phyloP scores from a whole-genome alignment of 2,329 filamentous ascomycete species.

The Chalaropsis ovoidea region DNA sequence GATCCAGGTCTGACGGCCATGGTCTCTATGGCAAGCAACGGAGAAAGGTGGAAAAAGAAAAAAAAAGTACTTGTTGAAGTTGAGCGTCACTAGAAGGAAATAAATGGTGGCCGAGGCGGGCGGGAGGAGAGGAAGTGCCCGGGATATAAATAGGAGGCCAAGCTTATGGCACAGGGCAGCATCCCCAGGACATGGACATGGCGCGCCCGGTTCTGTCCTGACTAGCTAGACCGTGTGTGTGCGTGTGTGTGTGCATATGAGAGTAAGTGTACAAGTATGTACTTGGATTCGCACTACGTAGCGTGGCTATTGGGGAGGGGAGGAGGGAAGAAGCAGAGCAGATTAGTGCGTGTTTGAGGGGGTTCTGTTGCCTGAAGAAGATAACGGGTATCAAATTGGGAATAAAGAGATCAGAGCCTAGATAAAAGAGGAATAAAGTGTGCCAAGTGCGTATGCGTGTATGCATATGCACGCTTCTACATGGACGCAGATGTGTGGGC shows the following conservation, averaged over 20 bases:
- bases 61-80: not conserved
- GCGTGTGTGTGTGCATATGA: too few species aligned
- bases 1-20: not conserved
- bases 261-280: too few species aligned
- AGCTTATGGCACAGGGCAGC: not conserved
- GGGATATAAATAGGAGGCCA: constrained; percentile 1
- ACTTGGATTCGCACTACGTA: not conserved
- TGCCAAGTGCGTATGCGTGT: not conserved
- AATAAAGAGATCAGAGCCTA: not conserved
- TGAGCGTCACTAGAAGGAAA: too few species aligned
- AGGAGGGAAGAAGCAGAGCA: not conserved
- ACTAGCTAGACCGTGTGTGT: too few species aligned
- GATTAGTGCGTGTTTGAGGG: not conserved
- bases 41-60: not conserved
- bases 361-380: not conserved
- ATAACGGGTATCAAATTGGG: not conserved
- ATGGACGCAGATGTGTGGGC: not conserved
- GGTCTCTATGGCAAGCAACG: not conserved
- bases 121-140: not conserved
- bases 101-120: not conserved
- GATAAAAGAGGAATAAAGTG: not conserved
- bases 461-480: not conserved
- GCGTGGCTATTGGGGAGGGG: not conserved
- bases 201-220: not conserved
- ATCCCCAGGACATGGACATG: not conserved